Evolutionary conservation across 108 stramenopile genomes (phyloP).

Genomic region (Phaeodactylum tricornutum): DNA sequence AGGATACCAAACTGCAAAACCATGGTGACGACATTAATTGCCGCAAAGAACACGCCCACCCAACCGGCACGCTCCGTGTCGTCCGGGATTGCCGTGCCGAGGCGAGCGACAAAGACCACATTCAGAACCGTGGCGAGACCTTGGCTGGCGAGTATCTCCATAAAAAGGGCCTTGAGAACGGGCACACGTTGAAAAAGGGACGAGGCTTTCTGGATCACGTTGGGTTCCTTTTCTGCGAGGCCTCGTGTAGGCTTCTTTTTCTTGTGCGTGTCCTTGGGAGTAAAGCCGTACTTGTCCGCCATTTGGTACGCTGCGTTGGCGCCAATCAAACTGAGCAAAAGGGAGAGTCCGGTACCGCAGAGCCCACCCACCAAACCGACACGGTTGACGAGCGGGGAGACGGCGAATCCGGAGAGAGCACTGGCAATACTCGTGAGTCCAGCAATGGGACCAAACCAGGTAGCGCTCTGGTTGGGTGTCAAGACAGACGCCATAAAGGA

Average conservation of each 20-base stretch:
- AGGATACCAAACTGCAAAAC: constrained; percentile 57
- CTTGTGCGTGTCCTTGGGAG: constrained; percentile 26
- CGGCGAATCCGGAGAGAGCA: constrained; percentile 52
- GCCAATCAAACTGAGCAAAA: constrained; percentile 36
- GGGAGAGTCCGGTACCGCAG: constrained; percentile 41
- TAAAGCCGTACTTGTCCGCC: constrained; percentile 57
- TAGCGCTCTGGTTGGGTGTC: constrained; percentile 57
- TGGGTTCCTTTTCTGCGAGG: constrained; percentile 22
- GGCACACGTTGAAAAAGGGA: constrained; percentile 65
- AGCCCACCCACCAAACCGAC: constrained; percentile 45
- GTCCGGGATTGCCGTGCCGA: constrained; percentile 44
- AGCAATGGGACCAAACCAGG: constrained; percentile 70
- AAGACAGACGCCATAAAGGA: constrained; percentile 66
- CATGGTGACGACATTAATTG: constrained; percentile 61
- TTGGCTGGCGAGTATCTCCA: constrained; percentile 76
- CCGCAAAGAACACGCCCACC: constrained; percentile 77
- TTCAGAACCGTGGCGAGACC: constrained; percentile 71
- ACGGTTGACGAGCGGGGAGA: constrained; percentile 29
- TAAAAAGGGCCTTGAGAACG: constrained; percentile 57
- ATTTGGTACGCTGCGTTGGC: constrained; percentile 49
- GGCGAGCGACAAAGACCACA: constrained; percentile 54
- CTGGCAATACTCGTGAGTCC: constrained; percentile 62
- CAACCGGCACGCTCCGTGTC: constrained; percentile 67
- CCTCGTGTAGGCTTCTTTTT: constrained; percentile 5
- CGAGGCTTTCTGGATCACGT: constrained; percentile 28